Conservation (phyloP, 176 grass and related monocot genomes). For the Lolium multiflorum region DNA sequence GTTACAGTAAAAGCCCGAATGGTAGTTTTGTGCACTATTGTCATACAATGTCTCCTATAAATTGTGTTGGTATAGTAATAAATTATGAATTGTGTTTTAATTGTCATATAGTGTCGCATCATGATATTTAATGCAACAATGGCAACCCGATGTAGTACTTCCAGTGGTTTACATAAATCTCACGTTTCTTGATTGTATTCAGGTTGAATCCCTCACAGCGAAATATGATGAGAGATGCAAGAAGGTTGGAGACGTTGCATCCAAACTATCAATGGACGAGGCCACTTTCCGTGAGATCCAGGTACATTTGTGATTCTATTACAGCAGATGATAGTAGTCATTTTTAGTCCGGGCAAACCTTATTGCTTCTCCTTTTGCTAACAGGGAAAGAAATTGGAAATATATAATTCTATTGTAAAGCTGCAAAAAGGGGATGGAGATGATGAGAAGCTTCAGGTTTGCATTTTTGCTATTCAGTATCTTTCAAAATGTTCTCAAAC, state of each 20-base stretch:
- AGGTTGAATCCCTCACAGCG: conserved; percentile 82
- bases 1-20: conserved; percentile 24
- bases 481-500: conserved; percentile 9
- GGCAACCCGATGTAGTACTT: not conserved
- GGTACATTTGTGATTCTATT: conserved; percentile 55
- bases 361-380: conserved; percentile 46
- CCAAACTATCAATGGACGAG: conserved; percentile 93
- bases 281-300: conserved; percentile 97
- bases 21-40: conserved; percentile 8
- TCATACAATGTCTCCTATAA: not conserved
- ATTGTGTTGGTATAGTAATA: no score
- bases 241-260: conserved; percentile 92
- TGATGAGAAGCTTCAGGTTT: conserved; percentile 81
- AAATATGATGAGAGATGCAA: conserved; percentile 97
- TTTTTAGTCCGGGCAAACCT: conserved; percentile 15
- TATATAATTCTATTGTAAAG: conserved; percentile 89
- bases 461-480: conserved; percentile 34
- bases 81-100: not conserved
- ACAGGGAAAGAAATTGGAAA: conserved; percentile 93
- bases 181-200: conserved; percentile 29
- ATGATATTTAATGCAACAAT: conserved; percentile 27
- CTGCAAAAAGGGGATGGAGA: conserved; percentile 78
- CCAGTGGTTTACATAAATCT: conserved; percentile 28
- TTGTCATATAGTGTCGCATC: not conserved
- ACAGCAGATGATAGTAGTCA: not conserved